Evolutionary conservation across 805 yeast species (phyloP).

Genomic region (Zygosaccharomyces kombuchaensis): DNA sequence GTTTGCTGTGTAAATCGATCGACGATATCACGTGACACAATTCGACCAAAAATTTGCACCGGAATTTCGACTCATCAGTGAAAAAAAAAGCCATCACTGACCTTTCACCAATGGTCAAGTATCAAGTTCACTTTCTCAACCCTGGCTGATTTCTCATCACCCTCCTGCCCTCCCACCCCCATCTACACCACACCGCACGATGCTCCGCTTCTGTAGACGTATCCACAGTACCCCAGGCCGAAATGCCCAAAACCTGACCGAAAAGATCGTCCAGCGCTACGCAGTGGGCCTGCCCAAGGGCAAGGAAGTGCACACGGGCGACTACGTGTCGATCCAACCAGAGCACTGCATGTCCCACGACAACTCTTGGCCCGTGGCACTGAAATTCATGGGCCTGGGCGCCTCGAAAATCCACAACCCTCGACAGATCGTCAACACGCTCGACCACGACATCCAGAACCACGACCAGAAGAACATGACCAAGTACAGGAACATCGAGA

Average conservation of each 20-base stretch:
- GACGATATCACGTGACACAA: not conserved
- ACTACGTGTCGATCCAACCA: constrained; percentile 90
- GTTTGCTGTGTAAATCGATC: no score
- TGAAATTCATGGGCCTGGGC: constrained; percentile 92
- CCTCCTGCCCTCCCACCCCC: not conserved
- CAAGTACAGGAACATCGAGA: constrained; percentile 83
- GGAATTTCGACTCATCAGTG: constrained; percentile 11
- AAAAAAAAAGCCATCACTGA: not conserved
- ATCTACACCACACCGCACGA: constrained; percentile 2
- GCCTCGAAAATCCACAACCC: constrained; percentile 79
- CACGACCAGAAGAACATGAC: constrained; percentile 81
- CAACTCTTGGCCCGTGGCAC: constrained; percentile 98
- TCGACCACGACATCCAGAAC: constrained; percentile 98
- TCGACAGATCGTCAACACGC: constrained; percentile 89
- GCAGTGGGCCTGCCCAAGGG: constrained; percentile 80
- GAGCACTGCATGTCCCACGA: constrained; percentile 99
- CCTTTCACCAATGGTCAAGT: no score
- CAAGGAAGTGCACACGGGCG: constrained; percentile 81
- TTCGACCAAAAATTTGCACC: no score
- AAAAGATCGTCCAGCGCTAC: constrained; percentile 89
- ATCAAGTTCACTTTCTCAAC: no score
- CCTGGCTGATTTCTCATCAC: no score
- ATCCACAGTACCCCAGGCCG: constrained; percentile 20
- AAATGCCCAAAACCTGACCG: constrained; percentile 75
- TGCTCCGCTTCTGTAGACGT: constrained; percentile 27